A percentile compares a stretch with the other conserved stretches of the same genome.
Conservation (phyloP, 345 rosid genomes). For the Arabidopsis suecica region DNA sequence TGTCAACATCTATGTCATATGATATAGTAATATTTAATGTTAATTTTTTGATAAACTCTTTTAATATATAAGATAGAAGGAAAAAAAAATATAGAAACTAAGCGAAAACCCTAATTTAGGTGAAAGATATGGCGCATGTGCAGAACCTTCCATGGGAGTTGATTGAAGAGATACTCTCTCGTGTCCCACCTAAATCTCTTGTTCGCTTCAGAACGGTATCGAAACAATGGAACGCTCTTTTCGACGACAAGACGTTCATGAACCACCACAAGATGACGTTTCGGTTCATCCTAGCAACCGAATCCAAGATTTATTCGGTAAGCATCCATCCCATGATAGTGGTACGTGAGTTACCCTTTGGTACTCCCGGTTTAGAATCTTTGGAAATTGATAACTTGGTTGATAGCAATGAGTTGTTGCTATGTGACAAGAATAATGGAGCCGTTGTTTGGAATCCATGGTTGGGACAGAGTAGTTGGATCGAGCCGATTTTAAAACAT, state of each 20-base stretch:
- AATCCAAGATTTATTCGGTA: constrained; percentile 8
- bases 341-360: neutral
- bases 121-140: neutral
- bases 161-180: constrained; percentile 9
- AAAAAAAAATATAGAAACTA: too few species aligned
- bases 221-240: constrained; percentile 9
- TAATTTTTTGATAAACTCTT: too few species aligned
- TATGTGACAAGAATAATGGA: neutral
- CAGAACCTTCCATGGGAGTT: neutral
- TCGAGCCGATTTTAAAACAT: neutral
- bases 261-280: neutral
- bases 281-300: neutral
- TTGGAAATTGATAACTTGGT: neutral
- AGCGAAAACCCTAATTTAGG: neutral
- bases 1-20: too few species aligned
- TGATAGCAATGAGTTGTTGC: neutral
- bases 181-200: neutral
- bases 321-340: neutral
- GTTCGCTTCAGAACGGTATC: neutral
- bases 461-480: neutral
- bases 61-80: too few species aligned
- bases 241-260: neutral
- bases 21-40: too few species aligned
- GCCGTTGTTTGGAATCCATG: constrained; percentile 3
- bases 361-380: neutral